Evolutionary conservation across 345 rosid species (phyloP).

Genomic region (Raphanus raphanistrum): DNA sequence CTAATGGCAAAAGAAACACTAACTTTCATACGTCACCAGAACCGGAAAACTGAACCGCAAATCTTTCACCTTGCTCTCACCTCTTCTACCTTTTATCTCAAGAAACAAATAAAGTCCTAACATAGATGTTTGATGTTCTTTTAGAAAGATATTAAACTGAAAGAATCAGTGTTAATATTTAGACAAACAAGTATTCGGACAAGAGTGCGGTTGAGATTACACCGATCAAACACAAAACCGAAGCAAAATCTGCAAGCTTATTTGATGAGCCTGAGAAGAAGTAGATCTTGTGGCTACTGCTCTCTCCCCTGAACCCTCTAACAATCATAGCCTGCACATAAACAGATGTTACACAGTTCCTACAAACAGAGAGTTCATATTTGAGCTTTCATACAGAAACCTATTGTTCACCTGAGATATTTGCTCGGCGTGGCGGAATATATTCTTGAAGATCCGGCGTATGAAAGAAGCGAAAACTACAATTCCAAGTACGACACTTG

Average conservation of each 20-base stretch:
- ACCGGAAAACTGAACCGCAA: no score
- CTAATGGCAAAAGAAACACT: no score
- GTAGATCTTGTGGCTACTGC: conserved; percentile 68
- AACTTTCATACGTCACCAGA: no score
- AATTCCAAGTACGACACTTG: conserved; percentile 17
- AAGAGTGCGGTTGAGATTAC: conserved; percentile 61
- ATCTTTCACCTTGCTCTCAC: no score
- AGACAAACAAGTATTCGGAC: conserved; percentile 63
- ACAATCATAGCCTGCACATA: conserved; percentile 89
- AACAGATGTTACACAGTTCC: not conserved
- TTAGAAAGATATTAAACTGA: not conserved
- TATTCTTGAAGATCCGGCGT: conserved; percentile 84
- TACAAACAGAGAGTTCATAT: not conserved
- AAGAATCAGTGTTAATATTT: conserved; percentile 15
- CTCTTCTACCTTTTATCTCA: not conserved
- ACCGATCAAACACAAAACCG: conserved; percentile 62
- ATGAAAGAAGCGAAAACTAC: conserved; percentile 83
- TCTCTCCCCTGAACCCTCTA: conserved; percentile 88
- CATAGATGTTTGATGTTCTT: not conserved
- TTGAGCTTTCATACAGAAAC: not conserved
- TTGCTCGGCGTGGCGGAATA: conserved; percentile 89
- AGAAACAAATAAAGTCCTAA: not conserved
- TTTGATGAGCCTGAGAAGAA: conserved; percentile 53
- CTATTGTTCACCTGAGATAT: conserved; percentile 72
- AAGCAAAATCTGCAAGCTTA: conserved; percentile 57